Conservation (phyloP, 2,329 filamentous ascomycete species). For the Aureobasidium sp. region DNA sequence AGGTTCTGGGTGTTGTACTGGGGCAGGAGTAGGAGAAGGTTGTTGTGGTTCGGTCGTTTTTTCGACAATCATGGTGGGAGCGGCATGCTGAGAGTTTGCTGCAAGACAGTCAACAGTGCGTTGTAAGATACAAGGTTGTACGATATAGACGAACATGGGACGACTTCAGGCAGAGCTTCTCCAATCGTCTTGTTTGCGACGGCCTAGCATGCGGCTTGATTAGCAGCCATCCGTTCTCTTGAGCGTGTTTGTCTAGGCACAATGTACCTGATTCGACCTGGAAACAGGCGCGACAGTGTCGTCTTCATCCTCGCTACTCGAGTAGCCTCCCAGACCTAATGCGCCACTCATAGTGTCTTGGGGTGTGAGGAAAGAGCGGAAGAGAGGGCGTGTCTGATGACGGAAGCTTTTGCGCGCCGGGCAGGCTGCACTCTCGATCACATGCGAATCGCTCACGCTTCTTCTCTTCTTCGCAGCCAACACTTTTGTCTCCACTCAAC, state of each 20-base stretch:
- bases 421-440: neutral
- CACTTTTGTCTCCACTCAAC: neutral
- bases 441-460: neutral
- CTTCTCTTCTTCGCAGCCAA: neutral
- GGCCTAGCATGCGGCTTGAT: constrained; percentile 24
- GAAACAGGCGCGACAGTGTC: constrained; percentile 22
- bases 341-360: constrained; percentile 22
- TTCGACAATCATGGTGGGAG: neutral
- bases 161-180: neutral
- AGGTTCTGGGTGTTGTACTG: neutral
- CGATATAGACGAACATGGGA: neutral
- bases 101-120: constrained; percentile 2
- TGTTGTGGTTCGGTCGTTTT: neutral
- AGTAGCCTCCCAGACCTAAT: constrained; percentile 39
- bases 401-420: neutral
- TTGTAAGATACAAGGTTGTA: constrained; percentile 13
- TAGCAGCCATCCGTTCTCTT: constrained; percentile 40
- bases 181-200: constrained; percentile 15
- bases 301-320: constrained; percentile 41
- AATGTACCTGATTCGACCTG: constrained; percentile 2
- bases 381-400: neutral
- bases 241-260: constrained; percentile 13
- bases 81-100: neutral
- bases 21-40: neutral
- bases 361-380: neutral